Evolutionary conservation across 768 basidiomycete genomes (phyloP).

Genomic region (Lactifluus volemus): DNA sequence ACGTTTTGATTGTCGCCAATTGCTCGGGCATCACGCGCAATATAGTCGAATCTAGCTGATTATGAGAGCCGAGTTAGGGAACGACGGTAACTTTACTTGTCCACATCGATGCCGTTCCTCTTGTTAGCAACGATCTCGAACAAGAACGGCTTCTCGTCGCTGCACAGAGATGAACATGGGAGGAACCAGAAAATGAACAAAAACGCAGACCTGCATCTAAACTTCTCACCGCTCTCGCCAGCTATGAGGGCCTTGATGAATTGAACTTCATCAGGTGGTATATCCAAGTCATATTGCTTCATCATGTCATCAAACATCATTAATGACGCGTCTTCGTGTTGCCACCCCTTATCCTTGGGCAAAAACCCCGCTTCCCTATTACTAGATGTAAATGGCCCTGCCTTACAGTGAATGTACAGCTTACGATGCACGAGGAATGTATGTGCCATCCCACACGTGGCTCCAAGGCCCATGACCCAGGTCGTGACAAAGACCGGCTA

Average conservation of each 20-base stretch:
- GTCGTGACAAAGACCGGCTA: slow-evolving; percentile 80
- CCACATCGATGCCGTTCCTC: slow-evolving; percentile 77
- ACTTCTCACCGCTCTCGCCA: slow-evolving; percentile 49
- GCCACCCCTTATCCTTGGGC: slow-evolving; percentile 44
- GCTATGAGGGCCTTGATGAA: slow-evolving; percentile 77
- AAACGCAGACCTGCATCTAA: slow-evolving; percentile 39
- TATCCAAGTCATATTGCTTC: slow-evolving; percentile 41
- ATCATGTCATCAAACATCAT: slow-evolving; percentile 75
- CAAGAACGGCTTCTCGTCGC: slow-evolving; percentile 54
- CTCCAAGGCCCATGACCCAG: slow-evolving; percentile 83
- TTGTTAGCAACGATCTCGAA: slow-evolving; percentile 84
- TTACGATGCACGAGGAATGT: slow-evolving; percentile 61
- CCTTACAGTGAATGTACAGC: slow-evolving; percentile 19
- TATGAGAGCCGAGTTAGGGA: not conserved
- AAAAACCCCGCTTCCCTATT: slow-evolving; percentile 1
- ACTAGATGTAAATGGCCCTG: not conserved
- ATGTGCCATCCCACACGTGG: slow-evolving; percentile 72
- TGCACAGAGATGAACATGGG: not conserved
- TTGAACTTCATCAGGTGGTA: slow-evolving; percentile 39
- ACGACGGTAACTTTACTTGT: slow-evolving; percentile 46
- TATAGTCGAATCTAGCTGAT: slow-evolving; percentile 64
- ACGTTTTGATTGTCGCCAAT: slow-evolving; percentile 56
- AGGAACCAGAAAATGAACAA: not conserved
- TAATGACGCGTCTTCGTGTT: slow-evolving; percentile 71
- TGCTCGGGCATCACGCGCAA: slow-evolving; percentile 63